Base-by-base conservation (phyloP, 140 eudicot species). In the Flaveria floridana region DNA sequence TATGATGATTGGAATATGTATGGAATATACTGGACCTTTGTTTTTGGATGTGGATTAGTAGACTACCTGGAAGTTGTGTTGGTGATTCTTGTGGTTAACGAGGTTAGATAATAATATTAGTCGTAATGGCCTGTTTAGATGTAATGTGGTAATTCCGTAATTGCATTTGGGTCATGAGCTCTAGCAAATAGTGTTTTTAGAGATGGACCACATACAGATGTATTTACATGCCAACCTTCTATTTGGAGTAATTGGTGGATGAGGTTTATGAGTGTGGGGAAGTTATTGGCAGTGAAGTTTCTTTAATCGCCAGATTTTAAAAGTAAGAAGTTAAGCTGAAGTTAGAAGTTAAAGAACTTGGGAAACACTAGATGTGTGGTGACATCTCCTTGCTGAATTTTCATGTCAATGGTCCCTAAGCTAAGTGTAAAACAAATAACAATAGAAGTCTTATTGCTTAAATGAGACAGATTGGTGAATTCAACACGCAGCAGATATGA, bases 401-500 rank as follows among this genome's bases (percentile, higher is more conserved):
- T 75, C 23, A 48, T 65, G 57, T 15, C 28, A 30, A 64, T 62
- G 66, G 67, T 78, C 73, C 67, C 72, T 58, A 78, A 59, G 55
- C 46, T 78, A 19, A 48, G 67, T 44, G 16, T 16, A 30, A 34
- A 5, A 18, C 14, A 41, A 57, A 30, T 4, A 5, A 18, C 14
- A 41, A 57, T 71, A 72, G 12, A 70, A 61, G 63, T 52, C 37
- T 51, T 37, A 28, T 71, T 64, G 73, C 69, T 14, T 70, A 51
- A 72, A 63, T 41, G 15, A 61, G 48, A 68, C 13, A 21, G 57
- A 66, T 71, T 52, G 69, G 68, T n/a, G 68, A 55, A 25, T 72
- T 20, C 63, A 72, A 68, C 72, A 65, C 19, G 65, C 39, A 65
- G 64, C 64, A 72, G 63, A 78, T 57, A 69, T 78, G 65, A 52